Evolutionary conservation across 495 filamentous ascomycete genomes (phyloP).

Genomic region (Cercophora samala): DNA sequence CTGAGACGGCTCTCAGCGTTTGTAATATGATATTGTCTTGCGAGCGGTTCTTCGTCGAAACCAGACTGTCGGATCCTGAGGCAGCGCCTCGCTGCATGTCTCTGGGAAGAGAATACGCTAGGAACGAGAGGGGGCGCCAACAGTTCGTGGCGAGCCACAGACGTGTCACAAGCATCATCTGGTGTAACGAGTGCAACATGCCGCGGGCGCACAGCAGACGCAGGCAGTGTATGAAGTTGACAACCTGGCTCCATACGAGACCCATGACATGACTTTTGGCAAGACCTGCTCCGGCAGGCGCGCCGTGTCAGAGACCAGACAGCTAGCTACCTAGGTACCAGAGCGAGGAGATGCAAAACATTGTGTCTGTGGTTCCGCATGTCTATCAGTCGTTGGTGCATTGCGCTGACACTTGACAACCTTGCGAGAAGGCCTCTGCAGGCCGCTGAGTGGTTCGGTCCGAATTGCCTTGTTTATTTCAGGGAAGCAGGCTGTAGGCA

Average conservation of each 20-base stretch:
- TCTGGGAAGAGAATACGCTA: background rate
- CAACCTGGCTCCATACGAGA: background rate
- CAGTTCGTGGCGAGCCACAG: constrained; percentile 5
- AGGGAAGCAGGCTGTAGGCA: background rate
- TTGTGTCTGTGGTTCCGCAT: background rate
- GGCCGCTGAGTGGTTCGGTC: background rate
- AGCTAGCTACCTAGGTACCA: too few relatives aligned
- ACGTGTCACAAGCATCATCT: constrained; percentile 7
- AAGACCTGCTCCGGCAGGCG: background rate
- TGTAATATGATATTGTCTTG: background rate
- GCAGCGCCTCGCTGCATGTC: constrained; percentile 3
- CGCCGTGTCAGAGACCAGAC: background rate
- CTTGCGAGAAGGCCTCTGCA: background rate
- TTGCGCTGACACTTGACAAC: background rate
- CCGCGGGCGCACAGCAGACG: constrained; percentile 6
- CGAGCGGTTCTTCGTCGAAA: constrained; percentile 7
- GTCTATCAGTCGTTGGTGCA: background rate
- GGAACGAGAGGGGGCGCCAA: background rate
- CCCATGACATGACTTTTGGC: constrained; percentile 4
- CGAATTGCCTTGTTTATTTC: background rate
- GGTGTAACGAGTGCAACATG: constrained; percentile 9
- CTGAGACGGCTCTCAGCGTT: background rate
- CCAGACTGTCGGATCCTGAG: constrained; percentile 3
- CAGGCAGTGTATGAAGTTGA: background rate
- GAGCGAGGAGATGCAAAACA: background rate